phyloP scores from a whole-genome alignment of 2,329 filamentous ascomycete species.

The Trichoderma harzianum region DNA sequence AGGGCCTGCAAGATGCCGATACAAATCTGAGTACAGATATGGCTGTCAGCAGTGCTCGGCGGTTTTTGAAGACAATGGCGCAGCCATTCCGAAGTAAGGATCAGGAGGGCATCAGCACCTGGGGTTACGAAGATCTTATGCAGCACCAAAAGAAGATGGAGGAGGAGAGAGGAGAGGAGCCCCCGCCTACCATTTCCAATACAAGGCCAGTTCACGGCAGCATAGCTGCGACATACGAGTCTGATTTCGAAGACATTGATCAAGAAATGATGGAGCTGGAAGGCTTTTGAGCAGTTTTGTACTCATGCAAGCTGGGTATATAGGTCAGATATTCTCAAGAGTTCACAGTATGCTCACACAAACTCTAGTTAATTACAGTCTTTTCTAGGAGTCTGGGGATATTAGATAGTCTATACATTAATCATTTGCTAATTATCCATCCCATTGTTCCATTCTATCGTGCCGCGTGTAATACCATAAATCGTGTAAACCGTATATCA shows the following conservation, averaged over 20 bases:
- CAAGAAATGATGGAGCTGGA: slow-evolving; percentile 55
- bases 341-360: neutral
- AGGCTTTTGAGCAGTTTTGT: slow-evolving; percentile 27
- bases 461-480: neutral
- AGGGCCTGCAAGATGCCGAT: slow-evolving; percentile 79
- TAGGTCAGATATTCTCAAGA: neutral
- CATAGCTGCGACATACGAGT: slow-evolving; percentile 44
- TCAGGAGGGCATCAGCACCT: slow-evolving; percentile 90
- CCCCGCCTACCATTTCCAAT: slow-evolving; percentile 30
- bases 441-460: neutral
- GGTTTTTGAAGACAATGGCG: slow-evolving; percentile 87
- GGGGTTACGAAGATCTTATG: slow-evolving; percentile 77
- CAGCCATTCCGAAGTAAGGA: slow-evolving; percentile 80
- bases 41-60: slow-evolving; percentile 83
- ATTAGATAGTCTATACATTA: neutral
- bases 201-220: slow-evolving; percentile 4
- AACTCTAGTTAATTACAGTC: neutral
- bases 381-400: neutral
- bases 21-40: slow-evolving; percentile 93
- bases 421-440: neutral
- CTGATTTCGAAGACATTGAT: slow-evolving; percentile 52
- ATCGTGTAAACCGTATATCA: neutral
- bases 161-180: slow-evolving; percentile 61
- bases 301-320: neutral
- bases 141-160: slow-evolving; percentile 74